Conservation (phyloP, 345 rosid species). For the Barbarea vulgaris region DNA sequence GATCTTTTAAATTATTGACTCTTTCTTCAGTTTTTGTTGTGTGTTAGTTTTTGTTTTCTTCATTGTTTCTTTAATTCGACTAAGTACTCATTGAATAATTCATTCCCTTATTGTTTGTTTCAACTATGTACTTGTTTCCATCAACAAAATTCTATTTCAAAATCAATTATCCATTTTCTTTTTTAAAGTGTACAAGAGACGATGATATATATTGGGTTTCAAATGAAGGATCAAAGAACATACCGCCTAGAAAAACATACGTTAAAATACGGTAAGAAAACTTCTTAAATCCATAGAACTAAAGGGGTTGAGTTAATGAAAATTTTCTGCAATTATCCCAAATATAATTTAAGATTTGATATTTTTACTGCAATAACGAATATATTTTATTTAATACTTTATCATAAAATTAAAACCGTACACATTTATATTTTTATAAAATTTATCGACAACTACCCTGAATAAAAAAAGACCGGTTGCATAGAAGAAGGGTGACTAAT, state of each 20-base stretch:
- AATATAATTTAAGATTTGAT: neutral
- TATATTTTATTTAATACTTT: neutral
- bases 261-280: neutral
- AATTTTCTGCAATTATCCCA: neutral
- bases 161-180: neutral
- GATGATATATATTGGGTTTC: neutral
- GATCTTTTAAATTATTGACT: neutral
- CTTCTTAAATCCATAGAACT: neutral
- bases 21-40: neutral
- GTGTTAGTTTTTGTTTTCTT: neutral
- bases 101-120: slow-evolving; percentile 14
- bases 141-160: slow-evolving; percentile 11
- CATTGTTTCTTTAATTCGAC: slow-evolving; percentile 9
- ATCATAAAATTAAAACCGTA: neutral
- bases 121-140: slow-evolving; percentile 4
- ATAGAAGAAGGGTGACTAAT: neutral
- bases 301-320: neutral
- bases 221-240: neutral
- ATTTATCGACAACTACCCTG: neutral
- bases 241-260: neutral
- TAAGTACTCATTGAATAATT: neutral
- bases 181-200: neutral
- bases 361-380: neutral
- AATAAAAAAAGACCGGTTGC: neutral
- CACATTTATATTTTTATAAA: neutral